Conservation (phyloP, 2,329 filamentous ascomycete genomes). For the Fusarium oligoseptatum region DNA sequence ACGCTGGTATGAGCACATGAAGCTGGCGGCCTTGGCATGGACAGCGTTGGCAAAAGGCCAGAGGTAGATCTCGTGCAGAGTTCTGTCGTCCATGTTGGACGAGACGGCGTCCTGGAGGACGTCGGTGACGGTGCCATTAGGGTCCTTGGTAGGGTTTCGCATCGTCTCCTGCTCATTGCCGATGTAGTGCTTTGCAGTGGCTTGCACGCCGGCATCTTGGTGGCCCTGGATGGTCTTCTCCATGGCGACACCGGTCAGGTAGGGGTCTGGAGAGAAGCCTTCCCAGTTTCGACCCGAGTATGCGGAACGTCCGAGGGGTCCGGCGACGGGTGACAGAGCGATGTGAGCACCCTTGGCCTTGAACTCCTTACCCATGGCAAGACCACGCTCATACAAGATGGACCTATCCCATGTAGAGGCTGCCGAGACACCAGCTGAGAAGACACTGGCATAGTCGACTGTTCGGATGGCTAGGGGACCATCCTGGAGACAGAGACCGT, state of each 20-base stretch:
- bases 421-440: conserved; percentile 72
- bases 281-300: conserved; percentile 75
- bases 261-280: conserved; percentile 74
- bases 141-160: conserved; percentile 46
- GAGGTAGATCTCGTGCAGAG: conserved; percentile 66
- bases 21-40: conserved; percentile 48
- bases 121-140: conserved; percentile 44
- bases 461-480: conserved; percentile 49
- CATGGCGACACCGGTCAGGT: conserved; percentile 70
- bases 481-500: conserved; percentile 58
- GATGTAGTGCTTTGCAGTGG: conserved; percentile 56
- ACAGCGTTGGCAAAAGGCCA: conserved; percentile 53
- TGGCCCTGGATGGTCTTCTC: conserved; percentile 51
- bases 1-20: conserved; percentile 81
- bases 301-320: conserved; percentile 58
- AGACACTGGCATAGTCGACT: conserved; percentile 61
- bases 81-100: conserved; percentile 69
- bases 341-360: conserved; percentile 80
- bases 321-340: conserved; percentile 62
- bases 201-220: conserved; percentile 55
- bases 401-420: conserved; percentile 75
- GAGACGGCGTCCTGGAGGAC: conserved; percentile 49
- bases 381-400: conserved; percentile 74
- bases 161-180: conserved; percentile 54
- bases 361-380: conserved; percentile 69